phyloP scores from a whole-genome alignment of 2,329 filamentous ascomycete genomes.

The Cordyceps tenuipes region DNA sequence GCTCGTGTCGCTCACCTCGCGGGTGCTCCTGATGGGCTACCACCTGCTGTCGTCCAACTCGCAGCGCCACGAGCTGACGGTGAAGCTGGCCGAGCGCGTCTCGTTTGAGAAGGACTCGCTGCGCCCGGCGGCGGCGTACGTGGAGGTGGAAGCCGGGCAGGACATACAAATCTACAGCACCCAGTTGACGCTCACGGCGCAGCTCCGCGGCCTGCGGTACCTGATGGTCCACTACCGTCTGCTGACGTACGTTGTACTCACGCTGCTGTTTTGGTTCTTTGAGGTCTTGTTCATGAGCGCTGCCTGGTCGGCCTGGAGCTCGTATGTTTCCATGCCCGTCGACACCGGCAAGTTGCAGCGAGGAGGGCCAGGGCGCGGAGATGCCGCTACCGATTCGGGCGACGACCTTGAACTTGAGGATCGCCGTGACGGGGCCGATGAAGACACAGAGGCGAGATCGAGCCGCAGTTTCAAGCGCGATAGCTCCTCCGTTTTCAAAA shows the following conservation, averaged over 20 bases:
- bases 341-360: constrained; percentile 11
- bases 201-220: constrained; percentile 69
- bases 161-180: constrained; percentile 70
- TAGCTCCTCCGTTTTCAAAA: constrained; percentile 31
- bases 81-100: constrained; percentile 67
- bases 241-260: constrained; percentile 60
- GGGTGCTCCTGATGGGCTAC: constrained; percentile 56
- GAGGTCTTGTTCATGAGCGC: constrained; percentile 60
- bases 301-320: constrained; percentile 52
- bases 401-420: constrained; percentile 18
- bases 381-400: constrained; percentile 10
- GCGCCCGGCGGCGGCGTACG: constrained; percentile 38
- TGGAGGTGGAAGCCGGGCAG: constrained; percentile 62
- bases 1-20: constrained; percentile 53
- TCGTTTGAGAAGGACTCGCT: constrained; percentile 43
- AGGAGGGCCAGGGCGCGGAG: constrained; percentile 11
- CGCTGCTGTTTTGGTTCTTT: constrained; percentile 64
- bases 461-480: constrained; percentile 23
- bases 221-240: constrained; percentile 80
- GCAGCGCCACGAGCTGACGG: constrained; percentile 54
- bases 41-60: constrained; percentile 58
- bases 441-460: constrained; percentile 28
- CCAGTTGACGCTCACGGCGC: constrained; percentile 61
- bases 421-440: constrained; percentile 28
- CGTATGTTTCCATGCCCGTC: constrained; percentile 20